These are phyloP conservation scores for Omphalea diandra DNA, from an alignment of 441 rosid genomes.

Conservation along the genomic window DNA sequence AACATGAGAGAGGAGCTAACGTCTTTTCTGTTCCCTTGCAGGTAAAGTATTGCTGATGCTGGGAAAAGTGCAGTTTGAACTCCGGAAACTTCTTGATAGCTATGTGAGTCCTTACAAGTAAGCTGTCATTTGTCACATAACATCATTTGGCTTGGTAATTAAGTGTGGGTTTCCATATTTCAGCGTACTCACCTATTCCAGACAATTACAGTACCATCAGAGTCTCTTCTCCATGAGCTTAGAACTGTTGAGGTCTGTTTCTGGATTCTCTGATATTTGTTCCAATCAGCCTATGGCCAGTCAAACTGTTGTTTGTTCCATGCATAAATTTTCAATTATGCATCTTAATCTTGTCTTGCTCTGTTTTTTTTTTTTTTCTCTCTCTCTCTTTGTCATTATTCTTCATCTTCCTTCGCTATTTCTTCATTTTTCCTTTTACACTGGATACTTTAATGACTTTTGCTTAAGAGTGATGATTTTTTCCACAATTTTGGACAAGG, in stretches of 20 bases:
- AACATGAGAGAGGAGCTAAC: conserved; percentile 2
- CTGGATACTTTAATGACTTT: too few relatives aligned
- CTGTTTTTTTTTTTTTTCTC: neutral
- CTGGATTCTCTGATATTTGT: conserved; percentile 11
- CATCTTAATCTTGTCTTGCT: neutral
- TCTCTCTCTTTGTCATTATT: too few relatives aligned
- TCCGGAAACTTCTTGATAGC: conserved; percentile 77
- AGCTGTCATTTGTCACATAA: neutral
- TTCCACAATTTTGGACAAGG: neutral
- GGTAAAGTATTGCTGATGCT: conserved; percentile 76
- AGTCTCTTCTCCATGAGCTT: conserved; percentile 88
- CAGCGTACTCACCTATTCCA: conserved; percentile 84
- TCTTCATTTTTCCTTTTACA: too few relatives aligned
- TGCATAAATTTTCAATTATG: conserved; percentile 1
- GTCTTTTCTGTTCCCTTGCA: conserved; percentile 43
- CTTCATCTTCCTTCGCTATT: too few relatives aligned
- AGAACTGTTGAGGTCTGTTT: conserved; percentile 87
- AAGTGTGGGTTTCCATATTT: conserved; percentile 17
- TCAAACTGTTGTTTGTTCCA: conserved; percentile 6
- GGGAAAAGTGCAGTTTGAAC: conserved; percentile 87
- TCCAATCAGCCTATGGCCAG: conserved; percentile 1
- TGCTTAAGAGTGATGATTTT: neutral
- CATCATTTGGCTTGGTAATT: neutral
- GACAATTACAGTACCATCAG: conserved; percentile 90
- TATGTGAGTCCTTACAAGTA: conserved; percentile 62